Base-by-base conservation (phyloP, 306 rosid species). In the Vicia villosa region DNA sequence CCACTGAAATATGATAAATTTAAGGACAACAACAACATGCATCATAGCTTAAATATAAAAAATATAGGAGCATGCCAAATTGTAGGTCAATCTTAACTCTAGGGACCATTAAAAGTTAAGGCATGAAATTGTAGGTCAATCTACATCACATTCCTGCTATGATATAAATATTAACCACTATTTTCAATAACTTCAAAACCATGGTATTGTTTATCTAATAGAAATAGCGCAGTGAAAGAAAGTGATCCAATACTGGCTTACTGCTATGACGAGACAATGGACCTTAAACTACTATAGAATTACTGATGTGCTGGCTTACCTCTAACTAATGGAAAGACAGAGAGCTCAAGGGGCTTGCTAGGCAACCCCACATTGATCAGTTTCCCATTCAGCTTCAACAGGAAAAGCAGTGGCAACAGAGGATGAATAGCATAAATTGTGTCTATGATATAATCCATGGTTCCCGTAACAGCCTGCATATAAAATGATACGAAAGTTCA, bases 361-460 rank as follows among this genome's bases (percentile, higher is more conserved):
- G 96, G 96, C 77, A 90, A 83, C 69, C 96, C 98, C 6, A 93
- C 75, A 46, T 86, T 82, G 68, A 90, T 54, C 80, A 93, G 83
- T 70, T 93, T 93, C 68, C 97, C 98, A 38, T 93, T 90, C 73
- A 93, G 41, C 86, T 90, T 93, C 80, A 93, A 83, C 9, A 93
- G 87, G 74, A 83, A 82, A 40, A 93, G 79, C 62, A 93, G 73
- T 17, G 96, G 91, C 59, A 62, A 50, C 21, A 93, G 86, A 21
- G 97, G 61, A 76, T 93, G 98, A 67, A 77, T 80, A 15, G 93
- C 97, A 16, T 96, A 82, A 19, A 93, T 85, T 22, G 97, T 93
- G 82, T 90, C 96, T 42, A 93, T 85, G 76, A 93, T 90, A 78
- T 76, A 93, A 83, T 93, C 98, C 84, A 93, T 81, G 45, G 89